Evolutionary conservation across 192 early-diverging fungal genomes (phyloP).

Genomic region (Mortierella hygrophila): DNA sequence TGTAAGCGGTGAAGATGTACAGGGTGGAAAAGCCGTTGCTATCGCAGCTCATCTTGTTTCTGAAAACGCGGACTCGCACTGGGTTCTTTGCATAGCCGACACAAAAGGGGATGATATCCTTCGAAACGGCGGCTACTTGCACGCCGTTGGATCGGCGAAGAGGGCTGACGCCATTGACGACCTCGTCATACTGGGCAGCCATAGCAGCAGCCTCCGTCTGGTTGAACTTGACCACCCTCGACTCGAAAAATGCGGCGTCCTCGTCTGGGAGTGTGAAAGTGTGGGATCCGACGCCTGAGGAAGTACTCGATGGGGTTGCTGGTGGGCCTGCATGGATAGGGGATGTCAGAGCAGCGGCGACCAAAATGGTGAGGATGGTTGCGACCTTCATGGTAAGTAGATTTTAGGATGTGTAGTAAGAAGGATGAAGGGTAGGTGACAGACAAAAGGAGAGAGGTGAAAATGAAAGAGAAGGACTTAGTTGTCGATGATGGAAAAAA

Average conservation of each 20-base stretch:
- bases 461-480: neutral
- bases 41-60: neutral
- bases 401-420: neutral
- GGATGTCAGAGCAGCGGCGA: neutral
- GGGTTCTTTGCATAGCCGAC: neutral
- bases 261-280: neutral
- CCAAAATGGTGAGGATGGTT: neutral
- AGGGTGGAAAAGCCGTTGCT: neutral
- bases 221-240: neutral
- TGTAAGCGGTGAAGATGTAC: neutral
- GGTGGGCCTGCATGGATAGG: neutral
- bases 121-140: neutral
- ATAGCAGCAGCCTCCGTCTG: neutral
- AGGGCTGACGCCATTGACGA: neutral
- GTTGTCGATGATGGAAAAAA: neutral
- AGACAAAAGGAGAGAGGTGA: neutral
- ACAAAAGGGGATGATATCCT: neutral
- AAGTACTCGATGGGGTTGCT: neutral
- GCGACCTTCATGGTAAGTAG: neutral
- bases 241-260: neutral
- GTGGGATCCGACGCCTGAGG: neutral
- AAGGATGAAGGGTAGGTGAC: neutral
- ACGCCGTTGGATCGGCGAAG: neutral
- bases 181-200: neutral
- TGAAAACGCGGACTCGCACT: neutral